Evolutionary conservation across 176 grass and related monocot species (phyloP), one percentile per base, ranked within the genome.

Genomic region (Stipa capillata): DNA sequence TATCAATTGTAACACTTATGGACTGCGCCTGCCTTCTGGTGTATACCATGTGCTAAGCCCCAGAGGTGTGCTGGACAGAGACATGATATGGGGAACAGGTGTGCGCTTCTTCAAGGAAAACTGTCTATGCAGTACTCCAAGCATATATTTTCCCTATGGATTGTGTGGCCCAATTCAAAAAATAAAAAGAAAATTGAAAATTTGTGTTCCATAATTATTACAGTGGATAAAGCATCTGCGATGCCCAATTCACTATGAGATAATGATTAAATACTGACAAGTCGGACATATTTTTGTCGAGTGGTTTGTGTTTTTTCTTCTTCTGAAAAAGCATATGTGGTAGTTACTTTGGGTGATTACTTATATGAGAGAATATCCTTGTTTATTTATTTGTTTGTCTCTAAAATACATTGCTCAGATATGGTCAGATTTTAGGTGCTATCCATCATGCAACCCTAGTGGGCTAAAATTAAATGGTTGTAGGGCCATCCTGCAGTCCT

Each of bases 391-490:
- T 79, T 84, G 25, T 35, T 84, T 68, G 78, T 76, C 7, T 88
- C 65, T 92, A 45, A 90, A 85, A 75, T 79, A 77, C 49, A 42
- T 87, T 92, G 41, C 72, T 84, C 89, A 97, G 94, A 90, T 97
- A 78, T 91, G 91, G 89, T 73, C 86, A 83, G 91, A 91, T 91
- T 81, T 94, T 88, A 89, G 89, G 82, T 94, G 91, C 83, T 86
- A 88, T 74, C 89, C 89, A 75, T 97, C 79, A 50, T 94, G 89
- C 77, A 92, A 71, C 78, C 81, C 83, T 79, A 74, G 76, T 82
- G 89, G 85, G 72, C 6, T 80, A 52, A 83, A 82, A 61, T 8
- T 80, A 52, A 81, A 73, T 90, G 84, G 89, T 74, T 78, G n/a
- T 84, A 72, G 87, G 89, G 0, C 69, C 83, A 53, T 79, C 57